Base-by-base conservation (phyloP, 805 yeast genomes). In the Starmerella sp. region DNA sequence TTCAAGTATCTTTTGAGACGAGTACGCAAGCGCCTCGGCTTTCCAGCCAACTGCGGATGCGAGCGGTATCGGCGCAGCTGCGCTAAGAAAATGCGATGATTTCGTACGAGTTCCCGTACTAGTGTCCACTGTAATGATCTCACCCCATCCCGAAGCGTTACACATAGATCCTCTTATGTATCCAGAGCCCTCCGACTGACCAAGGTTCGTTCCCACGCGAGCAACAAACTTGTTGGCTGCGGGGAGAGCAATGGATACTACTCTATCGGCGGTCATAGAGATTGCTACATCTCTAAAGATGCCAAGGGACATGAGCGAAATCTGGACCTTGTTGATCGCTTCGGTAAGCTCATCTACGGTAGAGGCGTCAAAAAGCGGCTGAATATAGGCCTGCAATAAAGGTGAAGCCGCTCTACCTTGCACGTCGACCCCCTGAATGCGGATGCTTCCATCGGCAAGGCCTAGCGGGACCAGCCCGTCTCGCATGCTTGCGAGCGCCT, bases 151-250 rank as follows among this genome's bases (percentile, higher is more conserved):
- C 60, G 83, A 76, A 8, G 78, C 70, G 63, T 83, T 83, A 45
- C 75, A 68, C 56, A 75, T 72, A 67, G 81, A 89, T 54, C 90
- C 79, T 35, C 86, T 83, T 48, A 88, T 75, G 65, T 90, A 89
- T 1, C 97, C 97, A 65, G 86, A 93, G 34, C 97, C 98, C 72
- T 93, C 97, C 35, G 95, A 95, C 66, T 93, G 91, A 1, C 97
- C 97, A 7, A 93, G 79, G 68, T 89, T 90, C 1, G 97, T 93
- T 4, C 99, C 99, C 0, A 97, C 86, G 63, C 85, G 86, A 52
- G 95, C 90, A 57, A 78, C 76, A 62, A 89, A 84, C 60, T 78
- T 77, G 62, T 87, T 87, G 4, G 77, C 77, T 11, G 67, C 66
- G 3, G 59, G 59, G 9, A 64, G 57, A 15, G 45, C 35, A 6